Evolutionary conservation across 805 yeast species (phyloP), one percentile per base, ranked within the genome.

Genomic region (Cyberlindnera subsufficiens): DNA sequence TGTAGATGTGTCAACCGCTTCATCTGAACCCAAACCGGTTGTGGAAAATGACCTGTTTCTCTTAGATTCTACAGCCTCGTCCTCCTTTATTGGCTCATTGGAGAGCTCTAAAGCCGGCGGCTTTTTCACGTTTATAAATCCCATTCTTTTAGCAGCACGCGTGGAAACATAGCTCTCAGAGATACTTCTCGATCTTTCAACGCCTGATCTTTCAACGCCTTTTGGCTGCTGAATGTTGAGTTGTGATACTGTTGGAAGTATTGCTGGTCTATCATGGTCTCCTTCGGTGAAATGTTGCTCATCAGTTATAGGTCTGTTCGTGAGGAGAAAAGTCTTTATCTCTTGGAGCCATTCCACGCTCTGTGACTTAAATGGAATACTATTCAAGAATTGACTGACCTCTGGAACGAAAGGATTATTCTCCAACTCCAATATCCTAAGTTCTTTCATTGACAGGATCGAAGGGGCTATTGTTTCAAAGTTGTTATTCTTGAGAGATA

Each of bases 71-170:
- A 30, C 31, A 9, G 39, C 10, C n/a, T 47, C 47, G 6, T 42
- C 51, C 20, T 65, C 64, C 31, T 64, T 58, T 5, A 54, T 52
- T 8, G 63, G 42, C 13, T 43, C 50, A 29, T 29, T 34, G 16
- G 48, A 18, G 20, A 47, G 32, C 30, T 51, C 57, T 35, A 59
- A 71, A 30, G 39, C 46, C 32, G n/a, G 11, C 30, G 58, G 52
- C 46, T 59, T 53, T 42, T 75, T 77, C 40, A 77, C 74, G 13
- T 37, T 37, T 32, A 84, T 78, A 42, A 84, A 74, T 0, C 90
- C 91, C 89, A 82, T 83, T 48, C 91, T 67, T 55, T 83, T 78
- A 0, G 86, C 77, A 5, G 87, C 86, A 42, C 79, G 71, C n/a
- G 84, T 72, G 7, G 80, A 67, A n/a, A 66, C 66, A 29, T 66